These are phyloP conservation scores for Suhomyces panamericanus DNA, from an alignment of 1,139 yeast genomes.

Conservation along the genomic window DNA sequence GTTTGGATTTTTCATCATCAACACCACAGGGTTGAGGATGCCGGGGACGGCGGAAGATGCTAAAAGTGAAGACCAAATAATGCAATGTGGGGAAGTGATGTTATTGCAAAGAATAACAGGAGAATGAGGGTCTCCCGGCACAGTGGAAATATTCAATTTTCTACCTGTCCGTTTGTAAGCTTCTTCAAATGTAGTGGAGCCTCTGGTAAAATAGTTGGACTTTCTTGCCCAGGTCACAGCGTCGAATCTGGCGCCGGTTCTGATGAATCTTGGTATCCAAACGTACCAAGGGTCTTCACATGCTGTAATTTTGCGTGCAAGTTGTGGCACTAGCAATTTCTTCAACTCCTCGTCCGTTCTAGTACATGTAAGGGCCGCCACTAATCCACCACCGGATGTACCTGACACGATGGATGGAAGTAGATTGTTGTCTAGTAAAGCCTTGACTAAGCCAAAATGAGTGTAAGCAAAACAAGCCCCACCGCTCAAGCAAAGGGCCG, in stretches of 20 bases:
- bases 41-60: conserved; percentile 88
- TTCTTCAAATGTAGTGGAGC: conserved; percentile 72
- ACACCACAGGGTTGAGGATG: conserved; percentile 75
- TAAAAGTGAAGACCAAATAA: conserved; percentile 76
- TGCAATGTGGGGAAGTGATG: conserved; percentile 76
- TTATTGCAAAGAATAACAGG: conserved; percentile 79
- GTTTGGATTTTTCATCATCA: conserved; percentile 65
- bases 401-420: conserved; percentile 74
- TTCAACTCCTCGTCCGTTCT: conserved; percentile 67
- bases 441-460: conserved; percentile 77
- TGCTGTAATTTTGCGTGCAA: conserved; percentile 68
- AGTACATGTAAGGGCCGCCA: conserved; percentile 73
- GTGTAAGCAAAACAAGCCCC: conserved; percentile 80
- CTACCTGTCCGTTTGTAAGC: conserved; percentile 69
- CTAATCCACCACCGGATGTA: conserved; percentile 81
- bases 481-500: conserved; percentile 75
- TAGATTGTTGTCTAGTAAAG: conserved; percentile 63
- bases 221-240: conserved; percentile 74
- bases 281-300: conserved; percentile 65
- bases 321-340: conserved; percentile 56
- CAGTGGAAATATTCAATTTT: conserved; percentile 69
- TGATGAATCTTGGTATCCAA: conserved; percentile 66
- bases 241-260: conserved; percentile 79
- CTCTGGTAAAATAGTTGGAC: conserved; percentile 67
- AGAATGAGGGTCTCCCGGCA: conserved; percentile 80